A percentile compares a stretch with the other conserved stretches of the same genome.
phyloP scores from a whole-genome alignment of 768 basidiomycete species.

The Stropharia rugosoannulata region DNA sequence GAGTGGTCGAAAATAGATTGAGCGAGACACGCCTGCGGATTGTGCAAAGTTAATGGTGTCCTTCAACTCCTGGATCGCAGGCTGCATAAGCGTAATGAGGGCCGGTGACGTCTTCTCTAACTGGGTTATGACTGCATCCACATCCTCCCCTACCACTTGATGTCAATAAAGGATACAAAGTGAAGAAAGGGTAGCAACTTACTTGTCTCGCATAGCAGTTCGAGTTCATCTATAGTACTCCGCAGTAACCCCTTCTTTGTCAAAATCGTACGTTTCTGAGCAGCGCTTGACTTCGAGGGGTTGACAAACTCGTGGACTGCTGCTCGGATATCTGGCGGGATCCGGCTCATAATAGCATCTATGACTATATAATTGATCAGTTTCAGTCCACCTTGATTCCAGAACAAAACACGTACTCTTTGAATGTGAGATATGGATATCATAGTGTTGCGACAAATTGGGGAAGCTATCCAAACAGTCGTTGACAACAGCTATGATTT shows the following conservation, averaged over 20 bases:
- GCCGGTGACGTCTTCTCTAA: slow-evolving; percentile 62
- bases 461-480: slow-evolving; percentile 73
- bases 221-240: slow-evolving; percentile 71
- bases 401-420: slow-evolving; percentile 45
- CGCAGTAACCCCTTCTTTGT: slow-evolving; percentile 70
- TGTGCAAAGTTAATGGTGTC: slow-evolving; percentile 57
- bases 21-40: slow-evolving; percentile 61
- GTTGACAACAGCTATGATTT: slow-evolving; percentile 67
- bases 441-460: slow-evolving; percentile 63
- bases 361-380: slow-evolving; percentile 47
- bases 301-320: slow-evolving; percentile 65
- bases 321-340: slow-evolving; percentile 54
- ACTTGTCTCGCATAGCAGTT: slow-evolving; percentile 66
- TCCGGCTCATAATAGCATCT: slow-evolving; percentile 58
- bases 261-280: slow-evolving; percentile 69
- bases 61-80: slow-evolving; percentile 61
- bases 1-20: slow-evolving; percentile 68
- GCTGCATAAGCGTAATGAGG: slow-evolving; percentile 45
- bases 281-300: slow-evolving; percentile 60
- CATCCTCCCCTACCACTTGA: slow-evolving; percentile 51
- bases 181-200: slow-evolving; percentile 12
- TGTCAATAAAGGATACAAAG: background rate
- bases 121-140: slow-evolving; percentile 52
- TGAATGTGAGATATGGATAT: slow-evolving; percentile 79
- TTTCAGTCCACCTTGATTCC: background rate